A percentile compares a stretch with the other conserved stretches of the same genome.
Conservation (phyloP, 2,329 filamentous ascomycete species). For the Aspergillus brunneoviolaceus region DNA sequence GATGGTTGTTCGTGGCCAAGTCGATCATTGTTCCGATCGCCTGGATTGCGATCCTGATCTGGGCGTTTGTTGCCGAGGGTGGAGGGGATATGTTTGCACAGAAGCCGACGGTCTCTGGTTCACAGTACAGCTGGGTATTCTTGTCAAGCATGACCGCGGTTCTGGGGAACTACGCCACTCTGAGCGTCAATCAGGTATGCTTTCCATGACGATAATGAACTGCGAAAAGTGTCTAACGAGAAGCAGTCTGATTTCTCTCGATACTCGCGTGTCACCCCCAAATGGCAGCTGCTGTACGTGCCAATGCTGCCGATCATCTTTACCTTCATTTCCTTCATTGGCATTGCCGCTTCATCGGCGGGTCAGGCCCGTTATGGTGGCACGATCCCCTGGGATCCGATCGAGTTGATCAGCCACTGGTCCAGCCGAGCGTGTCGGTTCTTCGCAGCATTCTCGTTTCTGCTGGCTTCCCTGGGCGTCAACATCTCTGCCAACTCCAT, state of each 20-base stretch:
- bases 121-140: slow-evolving; percentile 56
- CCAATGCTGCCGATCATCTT: slow-evolving; percentile 54
- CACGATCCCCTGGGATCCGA: slow-evolving; percentile 47
- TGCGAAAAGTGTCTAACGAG: not conserved
- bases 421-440: slow-evolving; percentile 44
- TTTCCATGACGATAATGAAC: no score
- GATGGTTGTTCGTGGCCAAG: slow-evolving; percentile 41
- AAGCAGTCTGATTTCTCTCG: slow-evolving; percentile 57
- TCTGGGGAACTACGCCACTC: slow-evolving; percentile 53
- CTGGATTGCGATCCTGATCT: slow-evolving; percentile 63
- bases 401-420: slow-evolving; percentile 42
- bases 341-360: slow-evolving; percentile 42
- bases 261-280: slow-evolving; percentile 49
- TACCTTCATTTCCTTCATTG: slow-evolving; percentile 55
- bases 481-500: slow-evolving; percentile 58
- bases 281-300: slow-evolving; percentile 53
- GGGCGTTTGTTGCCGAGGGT: slow-evolving; percentile 58
- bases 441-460: slow-evolving; percentile 55
- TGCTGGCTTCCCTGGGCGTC: slow-evolving; percentile 56
- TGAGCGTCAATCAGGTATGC: slow-evolving; percentile 50
- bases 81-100: slow-evolving; percentile 51
- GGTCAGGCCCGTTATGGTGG: slow-evolving; percentile 38
- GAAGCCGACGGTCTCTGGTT: slow-evolving; percentile 48
- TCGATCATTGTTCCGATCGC: slow-evolving; percentile 54
- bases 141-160: slow-evolving; percentile 52